Conservation (phyloP, 164 flowering plant genomes). For the Taxillus chinensis region DNA sequence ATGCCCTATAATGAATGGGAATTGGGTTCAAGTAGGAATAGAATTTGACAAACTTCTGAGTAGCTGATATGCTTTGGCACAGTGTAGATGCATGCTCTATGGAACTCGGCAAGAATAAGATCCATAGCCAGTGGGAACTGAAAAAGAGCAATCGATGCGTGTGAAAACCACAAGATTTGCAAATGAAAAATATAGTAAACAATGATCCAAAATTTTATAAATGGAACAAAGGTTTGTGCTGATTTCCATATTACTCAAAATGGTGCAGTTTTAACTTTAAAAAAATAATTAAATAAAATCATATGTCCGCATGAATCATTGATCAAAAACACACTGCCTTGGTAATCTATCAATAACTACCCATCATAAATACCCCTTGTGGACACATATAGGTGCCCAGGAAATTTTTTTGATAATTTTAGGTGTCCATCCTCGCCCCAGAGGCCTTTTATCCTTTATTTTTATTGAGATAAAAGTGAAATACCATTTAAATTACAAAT, state of each 20-base stretch:
- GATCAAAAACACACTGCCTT: too few relatives aligned
- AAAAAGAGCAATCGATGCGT: neutral
- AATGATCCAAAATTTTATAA: neutral
- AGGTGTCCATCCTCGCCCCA: too few relatives aligned
- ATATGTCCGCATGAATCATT: too few relatives aligned
- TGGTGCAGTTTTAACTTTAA: too few relatives aligned
- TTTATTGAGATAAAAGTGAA: too few relatives aligned
- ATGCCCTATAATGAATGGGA: neutral
- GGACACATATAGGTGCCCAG: too few relatives aligned
- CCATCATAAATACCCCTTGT: too few relatives aligned
- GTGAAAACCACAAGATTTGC: neutral
- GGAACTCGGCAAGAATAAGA: constrained; percentile 74
- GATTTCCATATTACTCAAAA: neutral
- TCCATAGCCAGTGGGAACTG: constrained; percentile 81
- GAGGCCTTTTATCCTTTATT: too few relatives aligned
- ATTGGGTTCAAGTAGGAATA: neutral
- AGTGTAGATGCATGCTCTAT: constrained; percentile 77
- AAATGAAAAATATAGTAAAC: neutral
- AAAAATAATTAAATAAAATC: too few relatives aligned
- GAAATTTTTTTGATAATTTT: too few relatives aligned
- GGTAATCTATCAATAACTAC: too few relatives aligned
- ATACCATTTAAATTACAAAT: too few relatives aligned
- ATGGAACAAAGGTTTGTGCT: neutral
- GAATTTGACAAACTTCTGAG: constrained; percentile 36
- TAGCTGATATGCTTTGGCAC: constrained; percentile 81